Base-by-base conservation (phyloP, 1,284 basidiomycete genomes). In the Phaffia rhodozyma region DNA sequence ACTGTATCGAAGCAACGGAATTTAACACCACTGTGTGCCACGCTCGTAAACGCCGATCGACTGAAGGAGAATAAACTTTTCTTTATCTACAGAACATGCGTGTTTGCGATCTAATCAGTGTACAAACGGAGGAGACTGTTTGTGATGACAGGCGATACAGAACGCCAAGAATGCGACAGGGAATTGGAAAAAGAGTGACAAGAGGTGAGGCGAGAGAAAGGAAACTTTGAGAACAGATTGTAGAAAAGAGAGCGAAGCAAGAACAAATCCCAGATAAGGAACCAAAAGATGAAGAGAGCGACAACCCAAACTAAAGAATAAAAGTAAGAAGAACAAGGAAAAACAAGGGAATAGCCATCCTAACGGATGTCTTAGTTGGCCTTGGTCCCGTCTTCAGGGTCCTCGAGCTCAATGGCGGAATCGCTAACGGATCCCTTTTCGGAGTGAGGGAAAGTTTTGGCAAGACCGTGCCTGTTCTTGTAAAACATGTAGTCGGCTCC, bases 401-500 rank as follows among this genome's bases (percentile, higher is more conserved):
- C 62, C 52, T 63, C 62, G 43, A 63, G 16, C 21, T 63, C 61
- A 23, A 62, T 55, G n/a, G 55, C 25, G 57, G 32, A 48, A 30
- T 63, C 62, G 3, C 56, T 58, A 50, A 58, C 56, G 5, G 49
- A 21, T 21, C 58, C 58, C n/a, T 48, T 50, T 21, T 52, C 34
- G 18, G n/a, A 18, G 50, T 56, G 38, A 23, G 62, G 56, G 62
- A 51, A 63, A 1, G 62, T 58, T 51, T 52, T 48, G 23, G 47
- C 62, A 20, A 52, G 18, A 32, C 62, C 62, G 4, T 27, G 16
- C 56, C 59, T 63, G 56, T 63, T 51, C 43, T 91, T 92, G 84
- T 86, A 96, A 80, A 97, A 96, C 64, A 91, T 74, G 67, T 94
- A 83, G 71, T 91, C 85, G 62, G 90, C 91, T 71, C 89, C 86